Base-by-base conservation (phyloP, 2,329 filamentous ascomycete genomes). In the Colletotrichum chrysophilum region DNA sequence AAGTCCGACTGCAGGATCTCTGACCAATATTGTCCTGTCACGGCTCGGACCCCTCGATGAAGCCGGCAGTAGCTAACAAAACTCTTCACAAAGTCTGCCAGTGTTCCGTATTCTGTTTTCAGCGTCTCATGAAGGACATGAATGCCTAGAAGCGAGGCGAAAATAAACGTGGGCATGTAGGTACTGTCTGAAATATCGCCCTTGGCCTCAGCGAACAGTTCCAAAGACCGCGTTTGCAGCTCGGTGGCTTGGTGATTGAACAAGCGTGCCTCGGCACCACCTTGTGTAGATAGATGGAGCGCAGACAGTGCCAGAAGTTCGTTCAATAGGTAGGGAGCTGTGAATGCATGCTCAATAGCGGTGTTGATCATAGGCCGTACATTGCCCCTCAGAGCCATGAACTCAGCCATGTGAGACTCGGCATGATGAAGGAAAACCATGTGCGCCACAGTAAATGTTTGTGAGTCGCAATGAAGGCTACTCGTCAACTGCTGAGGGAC, bases 71-170 rank as follows among this genome's bases (percentile, higher is more conserved):
- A 84, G 61, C 81, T 77, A 12, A 83, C 78, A 12, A 83, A 78
- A 24, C 69, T 72, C 8, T 80, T 78, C 7, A 83, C 72, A 52
- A 83, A 83, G 1, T 16, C 43, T 66, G 81, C 79, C 12, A 86
- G 80, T 34, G 81, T 77, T 18, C 77, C 66, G 30, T 78, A 78
- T 9, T 82, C 78, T 24, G 77, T 80, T 18, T 79, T 64, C 2
- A 87, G 81, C 1, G 83, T 82, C 9, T 86, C 82, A 60, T 80
- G 82, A 34, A 88, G 84, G 28, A 83, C 81, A 68, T 86, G 84
- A 3, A 84, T 78, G 68, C 82, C 83, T 5, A 84, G 76, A 3
- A 81, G 66, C 1, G 79, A 77, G 5, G 82, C 80, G 69, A 84
- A 84, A 4, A 81, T 77, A 43, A 83, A 84, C 34, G 80, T 79